phyloP scores from a whole-genome alignment of 2,329 filamentous ascomycete species.

The Epichloe amarillans region DNA sequence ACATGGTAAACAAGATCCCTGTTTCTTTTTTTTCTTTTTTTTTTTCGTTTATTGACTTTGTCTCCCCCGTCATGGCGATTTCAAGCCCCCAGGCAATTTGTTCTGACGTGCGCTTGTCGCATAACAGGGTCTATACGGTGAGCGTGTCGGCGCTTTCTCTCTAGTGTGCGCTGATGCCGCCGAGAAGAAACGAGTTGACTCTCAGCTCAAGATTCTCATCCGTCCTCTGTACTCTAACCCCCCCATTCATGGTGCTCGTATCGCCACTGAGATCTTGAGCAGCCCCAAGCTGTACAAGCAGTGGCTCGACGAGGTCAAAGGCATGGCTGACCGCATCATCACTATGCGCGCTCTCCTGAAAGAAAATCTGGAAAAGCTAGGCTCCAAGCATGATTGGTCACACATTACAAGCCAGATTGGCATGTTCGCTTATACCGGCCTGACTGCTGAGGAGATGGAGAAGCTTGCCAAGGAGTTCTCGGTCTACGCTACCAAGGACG shows the following conservation, averaged over 20 bases:
- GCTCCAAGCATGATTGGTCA: slow-evolving; percentile 94
- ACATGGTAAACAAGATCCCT: slow-evolving; percentile 55
- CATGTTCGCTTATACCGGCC: slow-evolving; percentile 98
- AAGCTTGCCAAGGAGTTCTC: slow-evolving; percentile 86
- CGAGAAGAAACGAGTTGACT: slow-evolving; percentile 92
- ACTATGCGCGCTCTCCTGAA: slow-evolving; percentile 91
- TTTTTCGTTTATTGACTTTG: no score
- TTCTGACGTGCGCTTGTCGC: not conserved
- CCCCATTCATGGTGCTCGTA: slow-evolving; percentile 92
- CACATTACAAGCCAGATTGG: slow-evolving; percentile 98
- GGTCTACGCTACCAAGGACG: slow-evolving; percentile 92
- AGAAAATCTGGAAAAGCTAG: slow-evolving; percentile 86
- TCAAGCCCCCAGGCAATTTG: not conserved
- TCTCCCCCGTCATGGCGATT: not conserved
- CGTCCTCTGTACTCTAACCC: slow-evolving; percentile 98
- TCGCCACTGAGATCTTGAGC: slow-evolving; percentile 86
- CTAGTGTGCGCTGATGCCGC: slow-evolving; percentile 72
- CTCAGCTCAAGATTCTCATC: slow-evolving; percentile 95
- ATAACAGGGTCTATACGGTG: slow-evolving; percentile 78
- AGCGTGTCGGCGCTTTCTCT: slow-evolving; percentile 95
- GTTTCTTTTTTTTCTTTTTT: not conserved
- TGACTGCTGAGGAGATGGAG: slow-evolving; percentile 86
- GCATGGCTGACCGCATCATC: slow-evolving; percentile 98
- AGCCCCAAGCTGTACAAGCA: slow-evolving; percentile 73
- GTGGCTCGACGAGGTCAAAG: slow-evolving; percentile 95